Evolutionary conservation across 2,329 filamentous ascomycete species (phyloP), one percentile per base, ranked within the genome.

Genomic region (Xylaria sp.): DNA sequence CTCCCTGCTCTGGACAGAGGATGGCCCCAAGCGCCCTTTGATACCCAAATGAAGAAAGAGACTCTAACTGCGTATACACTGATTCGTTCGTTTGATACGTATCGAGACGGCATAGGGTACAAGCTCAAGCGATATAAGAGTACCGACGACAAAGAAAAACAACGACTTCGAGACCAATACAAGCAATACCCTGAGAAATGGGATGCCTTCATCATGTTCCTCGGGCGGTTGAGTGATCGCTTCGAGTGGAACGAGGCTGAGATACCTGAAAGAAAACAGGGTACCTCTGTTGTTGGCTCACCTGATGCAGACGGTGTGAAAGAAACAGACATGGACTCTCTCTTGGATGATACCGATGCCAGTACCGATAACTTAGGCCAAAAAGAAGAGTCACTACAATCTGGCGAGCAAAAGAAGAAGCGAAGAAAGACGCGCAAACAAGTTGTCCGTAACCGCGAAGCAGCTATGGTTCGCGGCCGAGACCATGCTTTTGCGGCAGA

Each of bases 401-500:
- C 53, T n/a, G 44, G 25, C 7, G 45, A 63, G 71, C 85, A 82
- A 71, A 85, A 82, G 68, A 83, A 82, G 62, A 85, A 51, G 68
- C 83, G 82, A 61, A 85, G 81, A 67, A 83, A 82, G 64, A 79
- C 82, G 69, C 79, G 78, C 25, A 71, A 61, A 53, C 69, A 70
- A 53, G 77, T 83, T 20, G 77, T 83, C 10, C 81, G 84, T 42
- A 81, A 89, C 73, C 80, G 82, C 58, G 78, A 82, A 42, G 84
- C 85, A 0, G 81, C 85, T 47, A 80, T 85, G 45, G 80, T 87
- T 36, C 86, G 90, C 71, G 81, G 86, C 55, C 82, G 79, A 61
- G 89, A 89, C 57, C 80, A 81, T 60, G 78, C 79, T n/a, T 85
- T 87, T 60, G 76, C 84, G 4, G 77, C 82, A 63, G 82, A 86